Evolutionary conservation across 1,284 basidiomycete genomes (phyloP).

Genomic region (Trichosporon sp.): DNA sequence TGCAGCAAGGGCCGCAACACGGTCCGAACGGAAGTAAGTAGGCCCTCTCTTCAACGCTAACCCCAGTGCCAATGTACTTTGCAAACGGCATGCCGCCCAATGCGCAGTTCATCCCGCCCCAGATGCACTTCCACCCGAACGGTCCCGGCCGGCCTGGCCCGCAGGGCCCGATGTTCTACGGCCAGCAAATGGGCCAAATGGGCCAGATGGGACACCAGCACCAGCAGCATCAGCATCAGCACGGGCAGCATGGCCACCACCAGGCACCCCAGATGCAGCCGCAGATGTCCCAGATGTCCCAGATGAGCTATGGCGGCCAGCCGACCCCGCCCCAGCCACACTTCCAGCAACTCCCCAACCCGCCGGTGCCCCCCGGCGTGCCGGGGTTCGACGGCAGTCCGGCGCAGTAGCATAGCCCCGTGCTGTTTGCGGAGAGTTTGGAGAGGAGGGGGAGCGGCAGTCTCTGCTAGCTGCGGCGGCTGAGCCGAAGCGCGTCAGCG

Average conservation of each 20-base stretch:
- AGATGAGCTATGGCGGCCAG: slow-evolving; percentile 29
- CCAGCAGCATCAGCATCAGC: too few species aligned
- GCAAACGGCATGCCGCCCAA: slow-evolving; percentile 35
- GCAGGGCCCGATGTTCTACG: slow-evolving; percentile 37
- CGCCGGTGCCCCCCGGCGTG: slow-evolving; percentile 15
- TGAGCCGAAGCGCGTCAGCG: too few species aligned
- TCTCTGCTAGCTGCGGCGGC: not conserved
- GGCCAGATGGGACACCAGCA: not conserved
- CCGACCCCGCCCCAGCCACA: slow-evolving; percentile 34
- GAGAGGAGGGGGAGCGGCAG: slow-evolving; percentile 9
- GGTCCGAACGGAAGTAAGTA: slow-evolving; percentile 44
- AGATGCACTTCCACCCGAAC: slow-evolving; percentile 46
- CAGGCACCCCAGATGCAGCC: slow-evolving; percentile 47
- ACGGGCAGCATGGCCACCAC: slow-evolving; percentile 21
- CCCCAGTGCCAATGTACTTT: slow-evolving; percentile 33
- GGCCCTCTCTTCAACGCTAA: not conserved
- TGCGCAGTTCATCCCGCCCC: slow-evolving; percentile 47
- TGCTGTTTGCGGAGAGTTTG: slow-evolving; percentile 15
- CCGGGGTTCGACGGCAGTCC: slow-evolving; percentile 21
- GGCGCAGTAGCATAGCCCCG: slow-evolving; percentile 23
- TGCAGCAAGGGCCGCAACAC: slow-evolving; percentile 36
- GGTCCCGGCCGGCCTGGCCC: slow-evolving; percentile 28
- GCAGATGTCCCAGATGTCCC: slow-evolving; percentile 31
- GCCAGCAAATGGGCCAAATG: slow-evolving; percentile 33
- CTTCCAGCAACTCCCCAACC: slow-evolving; percentile 31